Evolutionary conservation across 441 rosid species (phyloP), one percentile per base, ranked within the genome.

Genomic region (Eruca vesicaria): DNA sequence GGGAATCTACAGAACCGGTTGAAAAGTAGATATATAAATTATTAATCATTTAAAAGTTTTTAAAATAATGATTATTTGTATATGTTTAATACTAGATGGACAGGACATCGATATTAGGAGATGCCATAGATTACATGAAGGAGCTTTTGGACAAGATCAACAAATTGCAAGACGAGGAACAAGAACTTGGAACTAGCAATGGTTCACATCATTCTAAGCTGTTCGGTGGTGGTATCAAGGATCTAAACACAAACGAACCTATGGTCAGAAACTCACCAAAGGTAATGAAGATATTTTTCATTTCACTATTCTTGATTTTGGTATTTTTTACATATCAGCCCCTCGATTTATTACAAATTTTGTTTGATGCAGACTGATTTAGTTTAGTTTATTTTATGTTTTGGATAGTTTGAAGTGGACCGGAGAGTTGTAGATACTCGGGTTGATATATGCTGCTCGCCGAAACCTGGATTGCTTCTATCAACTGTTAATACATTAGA

Each of bases 41-140:
- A 50, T 29, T 43, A 67, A 20, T 53, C 16, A 72, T 41, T 57
- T 63, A 15, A 32, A 29, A 9, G 14, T 52, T 26, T 19, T 14
- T n/a, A 52, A 65, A 58, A 19, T 65, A 70, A 45, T 77, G 19
- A 77, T 35, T 21, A 29, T 41, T 76, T 10, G 19, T 48, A 14
- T 43, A 7, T 68, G 45, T 48, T 48, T 23, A n/a, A 74, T 73
- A 68, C 43, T 86, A 94, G 98, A 94, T 94, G 98, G 98, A 94
- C 83, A 88, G 98, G 78, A 92, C 97, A 62, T 92, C 98, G 70
- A 92, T 95, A 45, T 92, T 92, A 26, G 99, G 98, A 80, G 99
- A 95, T 74, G 89, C 99, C 48, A 94, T 94, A 72, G 98, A 92
- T 70, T 94, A 92, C 85, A 82, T 92, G 91, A 94, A 92, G 58